Base-by-base conservation (phyloP, 2,329 filamentous ascomycete genomes). In the Calonectria ilicicola region DNA sequence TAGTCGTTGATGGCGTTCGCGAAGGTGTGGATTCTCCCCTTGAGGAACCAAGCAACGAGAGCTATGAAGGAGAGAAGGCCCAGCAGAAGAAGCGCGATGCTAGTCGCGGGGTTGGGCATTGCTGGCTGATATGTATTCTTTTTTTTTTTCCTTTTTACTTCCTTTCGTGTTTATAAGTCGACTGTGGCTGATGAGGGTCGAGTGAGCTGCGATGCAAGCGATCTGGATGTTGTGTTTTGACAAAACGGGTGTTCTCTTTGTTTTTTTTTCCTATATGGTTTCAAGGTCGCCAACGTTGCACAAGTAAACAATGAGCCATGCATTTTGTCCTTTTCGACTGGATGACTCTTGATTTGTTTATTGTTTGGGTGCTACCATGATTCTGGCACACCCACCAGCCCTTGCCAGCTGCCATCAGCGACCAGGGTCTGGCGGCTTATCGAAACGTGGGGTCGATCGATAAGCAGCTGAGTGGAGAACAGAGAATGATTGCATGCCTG, bases 81-180 rank as follows among this genome's bases (percentile, higher is more conserved):
- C 14, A 85, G 67, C 29, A 85, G 49, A 5, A 84, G 65, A 56
- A 84, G 72, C 27, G 82, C 83, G 9, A 85, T 80, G 7, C 70
- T 72, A 27, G 74, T 75, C 5, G 81, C 77, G 12, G 83, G 81
- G 17, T 65, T 77, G 35, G 78, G 67, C 81, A 84, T 84, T 26
- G 17, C 62, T 56, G 46, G 51, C 12, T 35, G 32, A 21, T 5
- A 23, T 32, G 5, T 23, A 7, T 15, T 46, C n/a, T n/a, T n/a
- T n/a, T n/a, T n/a, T n/a, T n/a, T n/a, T n/a, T n/a, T n/a, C n/a
- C n/a, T n/a, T n/a, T 38, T 63, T 56, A 47, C 15, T 44, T 44
- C 23, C 44, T 60, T 46, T 46, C 40, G 23, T 53, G 26, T 47
- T 26, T 35, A 51, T 35, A 26, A 26, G 42, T 42, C 21, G 38